phyloP scores from a whole-genome alignment of 2,329 filamentous ascomycete species.

The Arthrinium puccinioides region DNA sequence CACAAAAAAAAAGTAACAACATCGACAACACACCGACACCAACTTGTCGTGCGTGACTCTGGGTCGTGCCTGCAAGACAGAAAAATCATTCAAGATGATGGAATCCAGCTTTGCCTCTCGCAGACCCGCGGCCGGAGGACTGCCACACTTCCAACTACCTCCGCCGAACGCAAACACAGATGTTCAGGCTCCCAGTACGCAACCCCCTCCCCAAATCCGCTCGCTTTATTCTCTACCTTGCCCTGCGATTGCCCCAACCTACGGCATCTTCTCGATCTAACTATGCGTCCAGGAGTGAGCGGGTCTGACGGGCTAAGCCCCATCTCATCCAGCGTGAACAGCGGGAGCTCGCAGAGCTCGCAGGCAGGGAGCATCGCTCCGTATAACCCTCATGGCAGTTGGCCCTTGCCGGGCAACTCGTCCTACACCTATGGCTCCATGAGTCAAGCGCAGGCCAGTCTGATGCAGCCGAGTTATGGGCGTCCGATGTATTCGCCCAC shows the following conservation, averaged over 20 bases:
- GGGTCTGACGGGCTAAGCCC: slow-evolving; percentile 53
- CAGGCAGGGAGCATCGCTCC: slow-evolving; percentile 41
- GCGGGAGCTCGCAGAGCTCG: slow-evolving; percentile 50
- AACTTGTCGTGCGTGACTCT: too few species aligned
- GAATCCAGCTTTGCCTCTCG: slow-evolving; percentile 58
- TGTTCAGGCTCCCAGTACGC: slow-evolving; percentile 26
- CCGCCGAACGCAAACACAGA: slow-evolving; percentile 25
- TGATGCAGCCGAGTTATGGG: slow-evolving; percentile 36
- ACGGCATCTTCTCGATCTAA: slow-evolving; percentile 23
- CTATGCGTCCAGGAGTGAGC: slow-evolving; percentile 36
- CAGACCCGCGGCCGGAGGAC: slow-evolving; percentile 59
- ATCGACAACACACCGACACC: too few species aligned
- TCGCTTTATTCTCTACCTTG: too few species aligned
- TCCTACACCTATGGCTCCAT: slow-evolving; percentile 50
- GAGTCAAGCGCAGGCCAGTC: slow-evolving; percentile 39
- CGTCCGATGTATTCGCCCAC: slow-evolving; percentile 24
- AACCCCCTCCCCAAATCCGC: not conserved
- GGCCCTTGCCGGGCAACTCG: slow-evolving; percentile 46
- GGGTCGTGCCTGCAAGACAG: too few species aligned
- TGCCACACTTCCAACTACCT: slow-evolving; percentile 40
- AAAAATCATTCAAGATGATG: too few species aligned
- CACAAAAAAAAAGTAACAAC: too few species aligned
- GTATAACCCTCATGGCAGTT: slow-evolving; percentile 52
- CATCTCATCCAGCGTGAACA: slow-evolving; percentile 54
- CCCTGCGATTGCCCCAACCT: too few species aligned